Evolutionary conservation across 768 basidiomycete genomes (phyloP).

Genomic region (Suillus variegatus): DNA sequence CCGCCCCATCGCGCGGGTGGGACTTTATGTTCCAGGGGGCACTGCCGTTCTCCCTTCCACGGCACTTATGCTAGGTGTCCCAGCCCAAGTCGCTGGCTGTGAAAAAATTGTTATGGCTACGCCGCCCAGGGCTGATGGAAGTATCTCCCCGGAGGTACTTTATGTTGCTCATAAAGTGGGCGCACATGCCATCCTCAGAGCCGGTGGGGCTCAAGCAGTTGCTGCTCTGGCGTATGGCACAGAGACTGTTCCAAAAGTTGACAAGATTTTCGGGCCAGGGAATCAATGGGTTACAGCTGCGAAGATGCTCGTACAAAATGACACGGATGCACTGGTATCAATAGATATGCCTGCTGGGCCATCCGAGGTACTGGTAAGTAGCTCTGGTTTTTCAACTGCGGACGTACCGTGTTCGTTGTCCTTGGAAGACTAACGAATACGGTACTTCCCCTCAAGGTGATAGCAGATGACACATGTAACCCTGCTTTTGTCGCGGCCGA

Average conservation of each 20-base stretch:
- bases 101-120: constrained; percentile 91
- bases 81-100: constrained; percentile 97
- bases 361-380: constrained; percentile 86
- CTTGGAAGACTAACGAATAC: constrained; percentile 36
- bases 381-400: not conserved
- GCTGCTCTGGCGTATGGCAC: constrained; percentile 98
- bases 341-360: constrained; percentile 99
- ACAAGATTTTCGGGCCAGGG: constrained; percentile 99
- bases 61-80: constrained; percentile 96
- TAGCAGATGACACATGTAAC: constrained; percentile 85
- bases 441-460: constrained; percentile 59
- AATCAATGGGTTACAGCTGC: constrained; percentile 99
- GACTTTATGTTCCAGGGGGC: constrained; percentile 96
- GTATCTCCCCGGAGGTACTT: constrained; percentile 94
- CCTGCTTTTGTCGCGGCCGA: constrained; percentile 95
- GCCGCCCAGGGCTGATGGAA: constrained; percentile 92
- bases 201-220: constrained; percentile 95
- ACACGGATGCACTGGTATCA: constrained; percentile 92
- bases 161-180: constrained; percentile 94
- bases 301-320: constrained; percentile 99
- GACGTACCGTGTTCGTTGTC: constrained; percentile 38
- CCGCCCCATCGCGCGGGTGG: constrained; percentile 93
- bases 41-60: constrained; percentile 96
- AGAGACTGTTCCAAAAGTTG: constrained; percentile 92
- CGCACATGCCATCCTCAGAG: constrained; percentile 87